A percentile compares a stretch with the other conserved stretches of the same genome.
Evolutionary conservation across 345 rosid species (phyloP).

Genomic region (Cardiospermum halicacabum): DNA sequence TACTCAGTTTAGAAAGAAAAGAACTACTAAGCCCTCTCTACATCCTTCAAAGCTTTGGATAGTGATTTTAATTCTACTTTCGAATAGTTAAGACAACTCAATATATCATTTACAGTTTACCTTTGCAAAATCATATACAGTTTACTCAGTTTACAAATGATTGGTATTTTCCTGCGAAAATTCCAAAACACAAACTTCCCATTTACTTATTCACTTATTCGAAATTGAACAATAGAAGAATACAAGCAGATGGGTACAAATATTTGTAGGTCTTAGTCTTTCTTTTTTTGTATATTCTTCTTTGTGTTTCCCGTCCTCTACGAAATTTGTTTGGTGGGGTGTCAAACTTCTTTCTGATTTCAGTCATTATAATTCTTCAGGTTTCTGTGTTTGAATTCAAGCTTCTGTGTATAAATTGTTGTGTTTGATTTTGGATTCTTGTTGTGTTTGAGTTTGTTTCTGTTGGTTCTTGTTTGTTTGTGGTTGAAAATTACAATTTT

Average conservation of each 20-base stretch:
- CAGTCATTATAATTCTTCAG: slow-evolving; percentile 3
- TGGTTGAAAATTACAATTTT: too few species aligned
- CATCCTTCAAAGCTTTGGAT: too few species aligned
- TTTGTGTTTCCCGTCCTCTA: slow-evolving; percentile 16
- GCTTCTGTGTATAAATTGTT: neutral
- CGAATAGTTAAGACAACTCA: too few species aligned
- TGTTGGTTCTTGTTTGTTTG: neutral
- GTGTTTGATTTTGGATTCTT: neutral
- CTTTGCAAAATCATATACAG: too few species aligned
- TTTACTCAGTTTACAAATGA: too few species aligned
- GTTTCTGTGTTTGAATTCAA: neutral
- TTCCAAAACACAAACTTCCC: slow-evolving; percentile 24
- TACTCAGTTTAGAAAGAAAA: too few species aligned
- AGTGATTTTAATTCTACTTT: too few species aligned
- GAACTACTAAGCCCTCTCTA: too few species aligned
- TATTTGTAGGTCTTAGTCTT: too few species aligned
- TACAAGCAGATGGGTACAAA: slow-evolving; percentile 12
- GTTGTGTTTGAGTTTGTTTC: neutral
- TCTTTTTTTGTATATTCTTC: neutral
- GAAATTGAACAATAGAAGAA: neutral
- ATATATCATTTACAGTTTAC: too few species aligned
- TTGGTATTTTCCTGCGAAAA: slow-evolving; percentile 11
- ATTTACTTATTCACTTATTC: neutral
- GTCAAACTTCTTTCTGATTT: neutral
- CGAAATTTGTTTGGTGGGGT: neutral